Conservation (phyloP, 2,329 filamentous ascomycete species). For the Pseudocercospora ulei region DNA sequence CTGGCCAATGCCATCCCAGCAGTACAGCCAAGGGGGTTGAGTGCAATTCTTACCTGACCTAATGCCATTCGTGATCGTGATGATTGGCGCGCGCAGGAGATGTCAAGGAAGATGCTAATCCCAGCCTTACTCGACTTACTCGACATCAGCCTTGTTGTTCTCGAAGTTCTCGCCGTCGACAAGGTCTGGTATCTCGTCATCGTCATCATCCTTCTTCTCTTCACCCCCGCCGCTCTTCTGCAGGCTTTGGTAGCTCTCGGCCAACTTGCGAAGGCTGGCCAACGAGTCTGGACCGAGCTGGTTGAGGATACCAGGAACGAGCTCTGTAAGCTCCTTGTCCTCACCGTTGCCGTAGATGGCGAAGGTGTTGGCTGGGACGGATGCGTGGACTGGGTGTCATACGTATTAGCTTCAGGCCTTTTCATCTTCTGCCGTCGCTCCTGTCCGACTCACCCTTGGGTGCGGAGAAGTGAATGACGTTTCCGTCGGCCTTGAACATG, state of each 20-base stretch:
- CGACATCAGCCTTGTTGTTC: slow-evolving; percentile 66
- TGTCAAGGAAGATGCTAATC: background rate
- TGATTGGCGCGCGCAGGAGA: background rate
- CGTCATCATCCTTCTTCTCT: slow-evolving; percentile 59
- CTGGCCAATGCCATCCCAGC: slow-evolving; percentile 7
- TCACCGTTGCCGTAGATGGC: slow-evolving; percentile 98
- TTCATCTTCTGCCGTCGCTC: background rate
- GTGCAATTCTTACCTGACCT: background rate
- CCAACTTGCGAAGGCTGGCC: slow-evolving; percentile 92
- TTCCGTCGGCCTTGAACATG: slow-evolving; percentile 99
- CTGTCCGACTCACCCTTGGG: slow-evolving; percentile 68
- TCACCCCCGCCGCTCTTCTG: slow-evolving; percentile 83
- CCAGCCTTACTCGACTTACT: slow-evolving; percentile 53
- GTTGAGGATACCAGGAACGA: slow-evolving; percentile 98
- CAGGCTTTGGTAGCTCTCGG: slow-evolving; percentile 98
- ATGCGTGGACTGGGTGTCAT: slow-evolving; percentile 67
- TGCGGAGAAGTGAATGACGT: slow-evolving; percentile 97
- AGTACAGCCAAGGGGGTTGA: slow-evolving; percentile 6
- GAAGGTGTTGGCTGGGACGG: slow-evolving; percentile 96
- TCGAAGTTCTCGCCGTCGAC: slow-evolving; percentile 98
- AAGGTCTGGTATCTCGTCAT: slow-evolving; percentile 88
- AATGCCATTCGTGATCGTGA: slow-evolving; percentile 10
- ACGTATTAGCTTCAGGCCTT: slow-evolving; percentile 4
- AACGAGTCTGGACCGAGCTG: slow-evolving; percentile 98
- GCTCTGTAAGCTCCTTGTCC: slow-evolving; percentile 99